These are phyloP conservation scores for Platanthera zijinensis DNA, from an alignment of 106 monocot genomes.

Conservation along the genomic window DNA sequence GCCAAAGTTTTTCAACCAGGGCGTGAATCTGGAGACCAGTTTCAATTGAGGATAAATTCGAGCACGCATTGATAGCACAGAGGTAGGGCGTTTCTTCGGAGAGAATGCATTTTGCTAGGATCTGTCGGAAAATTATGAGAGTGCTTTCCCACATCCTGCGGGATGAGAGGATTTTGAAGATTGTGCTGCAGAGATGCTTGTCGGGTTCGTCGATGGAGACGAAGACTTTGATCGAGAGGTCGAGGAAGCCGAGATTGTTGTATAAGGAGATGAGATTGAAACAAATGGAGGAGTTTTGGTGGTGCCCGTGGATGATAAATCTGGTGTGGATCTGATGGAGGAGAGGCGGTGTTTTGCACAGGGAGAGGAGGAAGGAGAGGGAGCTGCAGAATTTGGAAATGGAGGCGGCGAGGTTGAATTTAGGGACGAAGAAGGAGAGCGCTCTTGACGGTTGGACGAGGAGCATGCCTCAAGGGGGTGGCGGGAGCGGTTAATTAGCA, in stretches of 20 bases:
- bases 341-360: conserved; percentile 14
- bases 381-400: not conserved
- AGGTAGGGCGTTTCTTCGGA: not conserved
- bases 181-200: conserved; percentile 9
- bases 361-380: conserved; percentile 12
- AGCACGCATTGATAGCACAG: not conserved
- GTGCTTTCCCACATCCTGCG: not conserved
- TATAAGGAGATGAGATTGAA: conserved; percentile 20
- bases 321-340: conserved; percentile 28
- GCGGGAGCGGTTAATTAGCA: too few species aligned
- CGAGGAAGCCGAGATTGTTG: conserved; percentile 11
- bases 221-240: conserved; percentile 19
- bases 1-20: conserved; percentile 15
- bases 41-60: not conserved
- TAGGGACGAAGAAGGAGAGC: not conserved
- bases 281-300: conserved; percentile 23
- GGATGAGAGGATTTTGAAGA: conserved; percentile 4
- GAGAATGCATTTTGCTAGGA: conserved; percentile 6
- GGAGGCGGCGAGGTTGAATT: not conserved
- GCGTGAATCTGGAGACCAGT: conserved; percentile 10
- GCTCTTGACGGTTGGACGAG: not conserved
- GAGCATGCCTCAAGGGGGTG: not conserved
- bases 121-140: conserved; percentile 1
- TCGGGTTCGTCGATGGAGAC: conserved; percentile 5
- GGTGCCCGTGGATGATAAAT: conserved; percentile 27